These are phyloP conservation scores for Aureobasidium uvarum DNA, from an alignment of 2,329 filamentous ascomycete genomes.

Conservation along the genomic window DNA sequence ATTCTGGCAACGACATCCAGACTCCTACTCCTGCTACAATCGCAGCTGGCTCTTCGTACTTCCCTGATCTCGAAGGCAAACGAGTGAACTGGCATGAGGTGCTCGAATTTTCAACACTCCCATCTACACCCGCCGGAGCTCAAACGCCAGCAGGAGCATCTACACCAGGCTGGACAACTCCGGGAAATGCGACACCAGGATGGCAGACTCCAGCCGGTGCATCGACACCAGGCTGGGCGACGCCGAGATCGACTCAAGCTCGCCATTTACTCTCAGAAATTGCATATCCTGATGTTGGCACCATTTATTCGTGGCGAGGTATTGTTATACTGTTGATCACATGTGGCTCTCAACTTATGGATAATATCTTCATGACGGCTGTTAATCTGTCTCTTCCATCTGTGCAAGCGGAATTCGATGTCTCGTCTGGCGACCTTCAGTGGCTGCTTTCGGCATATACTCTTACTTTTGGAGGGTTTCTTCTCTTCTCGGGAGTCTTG, in stretches of 20 bases:
- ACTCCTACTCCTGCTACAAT: neutral
- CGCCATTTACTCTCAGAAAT: neutral
- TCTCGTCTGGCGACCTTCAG: slow-evolving; percentile 41
- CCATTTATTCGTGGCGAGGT: slow-evolving; percentile 42
- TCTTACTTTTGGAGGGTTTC: slow-evolving; percentile 42
- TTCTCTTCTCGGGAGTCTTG: slow-evolving; percentile 37
- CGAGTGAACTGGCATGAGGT: neutral
- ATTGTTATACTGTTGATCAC: slow-evolving; percentile 43
- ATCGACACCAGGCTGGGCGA: slow-evolving; percentile 10
- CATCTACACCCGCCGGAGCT: slow-evolving; percentile 3
- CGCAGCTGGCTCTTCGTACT: slow-evolving; percentile 6
- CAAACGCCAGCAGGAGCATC: slow-evolving; percentile 7
- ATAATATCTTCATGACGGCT: slow-evolving; percentile 45
- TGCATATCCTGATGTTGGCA: slow-evolving; percentile 38
- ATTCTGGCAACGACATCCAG: neutral
- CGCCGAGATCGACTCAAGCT: neutral
- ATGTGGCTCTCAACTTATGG: slow-evolving; percentile 46
- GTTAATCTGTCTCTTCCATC: slow-evolving; percentile 45
- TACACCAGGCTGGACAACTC: slow-evolving; percentile 14
- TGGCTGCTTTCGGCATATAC: slow-evolving; percentile 48
- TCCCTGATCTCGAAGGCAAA: slow-evolving; percentile 13
- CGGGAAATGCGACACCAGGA: slow-evolving; percentile 10
- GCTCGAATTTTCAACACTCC: neutral
- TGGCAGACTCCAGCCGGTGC: slow-evolving; percentile 19
- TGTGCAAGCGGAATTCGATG: slow-evolving; percentile 43